phyloP scores from a whole-genome alignment of 192 early-diverging fungal genomes.

The Diversispora epigaea region DNA sequence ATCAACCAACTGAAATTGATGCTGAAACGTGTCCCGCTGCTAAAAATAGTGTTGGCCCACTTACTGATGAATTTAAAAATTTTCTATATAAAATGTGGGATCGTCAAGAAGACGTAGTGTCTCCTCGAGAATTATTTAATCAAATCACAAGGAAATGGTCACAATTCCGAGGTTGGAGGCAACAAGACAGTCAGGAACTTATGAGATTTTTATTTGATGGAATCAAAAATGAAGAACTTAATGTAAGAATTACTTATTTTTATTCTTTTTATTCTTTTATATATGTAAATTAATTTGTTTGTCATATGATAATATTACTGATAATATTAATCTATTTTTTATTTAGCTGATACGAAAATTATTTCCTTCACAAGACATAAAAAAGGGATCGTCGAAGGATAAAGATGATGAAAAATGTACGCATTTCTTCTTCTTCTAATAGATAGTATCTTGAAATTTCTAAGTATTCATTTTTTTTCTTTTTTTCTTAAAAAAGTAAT shows the following conservation, averaged over 20 bases:
- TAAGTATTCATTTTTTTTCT: no score
- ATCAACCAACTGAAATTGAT: background rate
- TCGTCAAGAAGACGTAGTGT: conserved; percentile 40
- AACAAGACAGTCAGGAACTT: conserved; percentile 76
- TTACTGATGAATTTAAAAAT: conserved; percentile 39
- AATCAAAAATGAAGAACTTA: conserved; percentile 55
- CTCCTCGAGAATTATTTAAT: conserved; percentile 57
- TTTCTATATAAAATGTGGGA: conserved; percentile 44
- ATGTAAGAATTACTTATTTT: background rate
- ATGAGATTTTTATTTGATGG: conserved; percentile 65
- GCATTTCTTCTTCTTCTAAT: no score
- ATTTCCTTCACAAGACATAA: no score
- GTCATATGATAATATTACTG: no score
- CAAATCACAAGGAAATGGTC: conserved; percentile 57
- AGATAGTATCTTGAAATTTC: no score
- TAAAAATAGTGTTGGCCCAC: conserved; percentile 25
- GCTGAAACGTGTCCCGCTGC: conserved; percentile 18
- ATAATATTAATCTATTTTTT: no score
- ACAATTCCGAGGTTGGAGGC: conserved; percentile 55
- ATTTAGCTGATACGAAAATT: no score
- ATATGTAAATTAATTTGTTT: no score
- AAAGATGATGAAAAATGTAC: no score
- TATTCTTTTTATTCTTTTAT: no score
- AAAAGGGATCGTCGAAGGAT: no score
- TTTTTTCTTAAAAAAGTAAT: no score